Base-by-base conservation (phyloP, 176 grass and related monocot species). In the barley (Hordeum vulgare) region DNA sequence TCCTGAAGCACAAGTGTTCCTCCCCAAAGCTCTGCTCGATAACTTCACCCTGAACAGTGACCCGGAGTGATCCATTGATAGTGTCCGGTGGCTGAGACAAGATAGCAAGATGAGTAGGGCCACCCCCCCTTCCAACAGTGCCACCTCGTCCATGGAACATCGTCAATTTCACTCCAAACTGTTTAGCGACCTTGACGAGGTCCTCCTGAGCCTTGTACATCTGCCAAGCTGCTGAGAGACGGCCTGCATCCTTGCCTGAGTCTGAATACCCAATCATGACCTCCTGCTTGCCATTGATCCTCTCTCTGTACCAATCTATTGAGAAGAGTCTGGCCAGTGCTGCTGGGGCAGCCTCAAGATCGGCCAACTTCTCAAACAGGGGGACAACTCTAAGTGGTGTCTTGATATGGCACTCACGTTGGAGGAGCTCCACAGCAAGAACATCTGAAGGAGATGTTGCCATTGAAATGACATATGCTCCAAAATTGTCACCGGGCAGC, bases 221-320 rank as follows among this genome's bases (percentile, higher is more conserved):
- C 62, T 94, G 92, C 89, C 92, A 94, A 57, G 92, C 92, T 66
- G 92, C 92, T 66, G 93, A 92, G 11, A 94, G 81, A 45, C 92
- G 92, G 15, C 92, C 92, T 37, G 92, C 92, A 83, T 94, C 92
- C 80, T 94, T 94, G 21, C 92, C 92, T 20, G 92, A 91, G 45
- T 94, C 92, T 61, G 92, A 94, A 87, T 94, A 94, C 61, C 92
- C 92, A 85, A 94, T 91, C 92, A 94, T 94, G 74, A 94, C 92
- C 80, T 94, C 92, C 24, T 94, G 92, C 67, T 94, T 94, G 56
- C 89, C 92, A 14, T 89, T 82, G 76, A 94, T 89, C 74, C 92
- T 86, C 34, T 71, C 76, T 63, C 78, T 85, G 68, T 94, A 94
- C 92, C 92, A 94, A 36, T 89, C 81, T 42, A 94, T 73, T 4